Evolutionary conservation across 805 yeast species (phyloP).

Genomic region (Saccharomycopsis sp.): DNA sequence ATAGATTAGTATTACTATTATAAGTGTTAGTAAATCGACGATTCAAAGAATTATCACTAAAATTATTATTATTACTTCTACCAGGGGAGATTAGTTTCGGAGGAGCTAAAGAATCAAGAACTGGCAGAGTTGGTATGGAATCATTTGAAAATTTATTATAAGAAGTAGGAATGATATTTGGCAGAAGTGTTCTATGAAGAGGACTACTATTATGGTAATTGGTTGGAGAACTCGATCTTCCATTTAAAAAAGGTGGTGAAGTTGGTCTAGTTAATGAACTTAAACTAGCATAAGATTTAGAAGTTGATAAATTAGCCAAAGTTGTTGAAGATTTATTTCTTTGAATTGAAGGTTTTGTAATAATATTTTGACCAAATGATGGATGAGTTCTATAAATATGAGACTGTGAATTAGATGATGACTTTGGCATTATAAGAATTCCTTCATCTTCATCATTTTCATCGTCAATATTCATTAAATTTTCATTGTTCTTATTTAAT

Average conservation of each 20-base stretch:
- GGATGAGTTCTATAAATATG: neutral
- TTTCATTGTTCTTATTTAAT: neutral
- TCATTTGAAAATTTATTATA: no score
- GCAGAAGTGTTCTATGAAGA: no score
- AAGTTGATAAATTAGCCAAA: neutral
- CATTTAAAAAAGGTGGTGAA: neutral
- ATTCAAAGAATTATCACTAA: neutral
- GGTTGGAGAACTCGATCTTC: slow-evolving; percentile 7
- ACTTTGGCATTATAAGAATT: slow-evolving; percentile 9
- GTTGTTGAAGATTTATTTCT: slow-evolving; percentile 1
- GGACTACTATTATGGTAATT: no score
- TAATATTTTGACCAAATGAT: no score
- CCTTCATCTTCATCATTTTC: slow-evolving; percentile 13
- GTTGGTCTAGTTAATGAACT: neutral
- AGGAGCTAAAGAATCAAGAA: slow-evolving; percentile 5
- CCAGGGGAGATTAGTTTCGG: neutral
- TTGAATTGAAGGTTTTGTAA: no score
- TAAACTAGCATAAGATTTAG: neutral
- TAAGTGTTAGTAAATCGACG: neutral
- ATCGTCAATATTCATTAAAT: neutral
- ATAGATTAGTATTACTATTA: neutral
- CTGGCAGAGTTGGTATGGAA: slow-evolving; percentile 15
- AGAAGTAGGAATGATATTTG: no score
- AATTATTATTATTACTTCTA: neutral
- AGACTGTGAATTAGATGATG: neutral